Base-by-base conservation (phyloP, 1,284 basidiomycete species). In the Sporisorium graminicola region DNA sequence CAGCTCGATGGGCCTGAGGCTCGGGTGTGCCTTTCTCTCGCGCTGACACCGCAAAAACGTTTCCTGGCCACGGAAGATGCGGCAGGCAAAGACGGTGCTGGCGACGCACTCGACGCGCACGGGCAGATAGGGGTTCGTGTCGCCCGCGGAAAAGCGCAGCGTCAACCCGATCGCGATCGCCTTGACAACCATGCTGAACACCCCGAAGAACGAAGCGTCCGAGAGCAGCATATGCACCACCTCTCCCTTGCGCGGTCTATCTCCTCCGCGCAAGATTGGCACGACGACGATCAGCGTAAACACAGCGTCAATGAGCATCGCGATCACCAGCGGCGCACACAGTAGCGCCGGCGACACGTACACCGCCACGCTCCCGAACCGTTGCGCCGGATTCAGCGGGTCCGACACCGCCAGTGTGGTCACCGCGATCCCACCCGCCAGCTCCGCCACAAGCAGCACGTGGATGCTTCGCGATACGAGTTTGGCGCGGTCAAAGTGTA, bases 1-100 rank as follows among this genome's bases (percentile, higher is more conserved):
- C 46, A 69, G 16, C 27, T 54, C 58, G 14, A 68, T 59, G 1
- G 43, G 14, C 9, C 26, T 26, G 26, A 69, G 33, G 31, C 53
- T 57, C 13, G 69, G 69, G 1, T 56, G 31, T 0, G 63, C 64
- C 14, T 51, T 72, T 29, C 56, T 55, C 33, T 72, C 63, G 18
- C 42, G 20, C 3, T 51, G 56, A 16, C 18, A 8, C 16, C 20
- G 31, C 35, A 75, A 16, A 29, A 66, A 75, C 8, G 22, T 37
- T 14, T 64, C 59, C n/a, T 75, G 73, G 14, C 63, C 58, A 5
- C 67, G 46, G 22, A 75, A 75, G n/a, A 75, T 60, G 10, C 67
- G 24, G 14, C 73, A 70, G 0, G 73, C 73, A 40, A 70, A 64
- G 24, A 75, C 59, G 8, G 67, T 58, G 20, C 67, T 67, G 14